Conservation (phyloP, 2,329 filamentous ascomycete genomes). For the Nigrospora osmanthi region DNA sequence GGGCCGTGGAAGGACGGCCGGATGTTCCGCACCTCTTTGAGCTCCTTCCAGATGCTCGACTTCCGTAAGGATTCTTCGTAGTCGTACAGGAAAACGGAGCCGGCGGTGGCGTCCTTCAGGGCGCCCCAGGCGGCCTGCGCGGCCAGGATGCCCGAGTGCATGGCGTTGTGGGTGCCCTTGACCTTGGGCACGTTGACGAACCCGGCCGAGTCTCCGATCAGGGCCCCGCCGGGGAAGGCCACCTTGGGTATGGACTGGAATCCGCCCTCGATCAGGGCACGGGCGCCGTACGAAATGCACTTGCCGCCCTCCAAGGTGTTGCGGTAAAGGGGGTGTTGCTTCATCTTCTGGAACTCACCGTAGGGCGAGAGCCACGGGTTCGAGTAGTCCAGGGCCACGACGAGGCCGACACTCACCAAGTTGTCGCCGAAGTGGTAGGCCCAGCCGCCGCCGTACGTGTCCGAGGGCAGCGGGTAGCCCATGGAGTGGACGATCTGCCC, state of each 20-base stretch:
- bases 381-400: conserved; percentile 88
- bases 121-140: conserved; percentile 85
- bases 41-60: conserved; percentile 86
- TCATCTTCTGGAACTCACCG: conserved; percentile 95
- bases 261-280: conserved; percentile 86
- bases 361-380: conserved; percentile 97
- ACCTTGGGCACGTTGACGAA: conserved; percentile 98
- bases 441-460: conserved; percentile 96
- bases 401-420: conserved; percentile 83
- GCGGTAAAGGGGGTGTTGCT: conserved; percentile 89
- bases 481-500: conserved; percentile 83
- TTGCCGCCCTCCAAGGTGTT: conserved; percentile 88
- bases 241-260: conserved; percentile 98
- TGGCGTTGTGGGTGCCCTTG: conserved; percentile 96
- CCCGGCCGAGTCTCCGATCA: conserved; percentile 93
- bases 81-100: conserved; percentile 83
- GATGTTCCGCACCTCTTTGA: conserved; percentile 95
- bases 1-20: conserved; percentile 87
- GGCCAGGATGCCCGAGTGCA: conserved; percentile 95
- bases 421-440: conserved; percentile 99
- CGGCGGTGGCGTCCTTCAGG: conserved; percentile 47
- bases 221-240: conserved; percentile 87
- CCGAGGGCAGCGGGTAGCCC: conserved; percentile 80
- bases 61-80: conserved; percentile 86
- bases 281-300: conserved; percentile 92